Base-by-base conservation (phyloP, 495 filamentous ascomycete genomes). In the Usnea hakonensis region DNA sequence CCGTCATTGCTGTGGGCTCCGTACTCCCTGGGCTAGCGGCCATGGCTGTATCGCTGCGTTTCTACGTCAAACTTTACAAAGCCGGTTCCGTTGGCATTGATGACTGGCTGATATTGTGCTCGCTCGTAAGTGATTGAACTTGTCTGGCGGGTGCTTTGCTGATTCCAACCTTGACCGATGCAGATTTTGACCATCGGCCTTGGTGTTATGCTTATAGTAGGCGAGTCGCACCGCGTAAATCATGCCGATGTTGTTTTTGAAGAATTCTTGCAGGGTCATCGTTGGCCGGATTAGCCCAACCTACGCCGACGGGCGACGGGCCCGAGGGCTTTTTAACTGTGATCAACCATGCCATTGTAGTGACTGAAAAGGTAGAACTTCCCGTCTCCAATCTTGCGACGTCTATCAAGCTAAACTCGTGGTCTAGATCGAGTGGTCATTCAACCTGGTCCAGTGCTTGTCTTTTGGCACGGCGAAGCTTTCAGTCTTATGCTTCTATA, bases 21-120 rank as follows among this genome's bases (percentile, higher is more conserved):
- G 54, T 64, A 3, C 21, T 64, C n/a, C 61, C 61, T 21, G 35
- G 56, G 17, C 33, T 58, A 1, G 61, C 52, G 16, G 21, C 43
- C 41, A 17, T 60, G 44, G 55, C 61, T 23, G 61, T 64, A 11
- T 26, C 35, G 19, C 55, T 59, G 36, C 61, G 61, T 21, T 60
- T 64, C 40, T 64, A 48, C 32, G 61, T 58, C 16, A 58, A 41
- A 28, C 38, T 43, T 48, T 5, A 6, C n/a, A 64, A 33, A 37
- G 26, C 10, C n/a, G 35, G 13, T 6, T 36, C 53, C 6, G 5
- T 64, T 9, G 11, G 61, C 26, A n/a, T 41, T 8, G 61, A 64
- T 58, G 61, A 64, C 41, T 64, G 23, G 13, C 55, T 58, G 17
- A 52, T 64, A 7, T 41, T 64, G 3, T 38, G 50, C 21, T 33